A percentile compares a stretch with the other conserved stretches of the same genome.
Conservation (phyloP, 202 grass and related monocot genomes). For the Sporobolus alterniflorus region DNA sequence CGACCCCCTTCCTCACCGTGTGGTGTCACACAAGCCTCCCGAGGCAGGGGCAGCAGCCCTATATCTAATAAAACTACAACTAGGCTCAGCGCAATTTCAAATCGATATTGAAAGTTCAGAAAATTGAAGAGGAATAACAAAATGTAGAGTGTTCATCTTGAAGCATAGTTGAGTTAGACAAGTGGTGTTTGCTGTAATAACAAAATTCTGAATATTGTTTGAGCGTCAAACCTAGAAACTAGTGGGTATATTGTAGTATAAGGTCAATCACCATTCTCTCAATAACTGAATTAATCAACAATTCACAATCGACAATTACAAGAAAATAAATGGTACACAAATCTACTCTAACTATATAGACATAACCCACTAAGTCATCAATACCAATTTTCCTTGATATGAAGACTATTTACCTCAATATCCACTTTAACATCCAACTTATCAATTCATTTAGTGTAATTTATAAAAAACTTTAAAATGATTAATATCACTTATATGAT, state of each 20-base stretch:
- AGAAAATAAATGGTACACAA: constrained; percentile 27
- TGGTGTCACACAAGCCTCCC: no score
- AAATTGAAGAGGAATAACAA: background rate
- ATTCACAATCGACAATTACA: constrained; percentile 30
- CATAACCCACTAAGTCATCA: no score
- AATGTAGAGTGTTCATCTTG: background rate
- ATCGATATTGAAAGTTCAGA: background rate
- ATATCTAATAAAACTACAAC: background rate
- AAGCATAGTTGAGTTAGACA: background rate
- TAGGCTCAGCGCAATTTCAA: constrained; percentile 24
- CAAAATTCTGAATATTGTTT: background rate
- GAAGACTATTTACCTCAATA: no score
- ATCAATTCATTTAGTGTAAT: no score
- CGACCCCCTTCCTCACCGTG: no score
- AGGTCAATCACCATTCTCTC: background rate
- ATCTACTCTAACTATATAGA: no score
- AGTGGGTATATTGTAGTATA: background rate
- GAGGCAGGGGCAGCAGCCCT: no score
- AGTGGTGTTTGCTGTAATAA: background rate
- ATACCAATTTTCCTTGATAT: no score
- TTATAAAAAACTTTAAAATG: no score
- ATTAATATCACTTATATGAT: no score
- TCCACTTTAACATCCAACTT: no score
- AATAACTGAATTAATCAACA: constrained; percentile 24
- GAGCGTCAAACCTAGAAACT: background rate